Percentiles rank a stretch among this genome's conserved stretches.
These are phyloP conservation scores for Phanerochaete carnosa DNA, from an alignment of 768 basidiomycete genomes.

Conservation along the genomic window DNA sequence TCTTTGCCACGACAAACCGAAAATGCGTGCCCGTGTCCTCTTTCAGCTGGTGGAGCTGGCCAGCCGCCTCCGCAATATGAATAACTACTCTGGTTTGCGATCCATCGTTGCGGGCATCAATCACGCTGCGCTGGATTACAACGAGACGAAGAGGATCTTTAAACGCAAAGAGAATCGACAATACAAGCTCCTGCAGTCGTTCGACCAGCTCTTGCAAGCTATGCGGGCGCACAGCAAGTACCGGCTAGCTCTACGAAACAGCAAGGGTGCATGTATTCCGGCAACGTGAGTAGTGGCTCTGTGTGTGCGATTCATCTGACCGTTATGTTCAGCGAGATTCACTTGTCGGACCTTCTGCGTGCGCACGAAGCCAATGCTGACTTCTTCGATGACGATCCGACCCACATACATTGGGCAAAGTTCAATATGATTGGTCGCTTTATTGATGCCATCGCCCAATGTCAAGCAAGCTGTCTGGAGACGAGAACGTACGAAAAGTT, in stretches of 20 bases:
- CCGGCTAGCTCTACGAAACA: conserved; percentile 80
- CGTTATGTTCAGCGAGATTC: conserved; percentile 65
- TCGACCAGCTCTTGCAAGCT: conserved; percentile 82
- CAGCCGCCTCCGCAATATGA: conserved; percentile 69
- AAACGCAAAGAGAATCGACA: conserved; percentile 61
- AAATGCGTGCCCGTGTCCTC: conserved; percentile 73
- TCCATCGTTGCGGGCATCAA: conserved; percentile 95
- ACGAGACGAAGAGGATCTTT: conserved; percentile 74
- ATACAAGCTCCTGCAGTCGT: conserved; percentile 76
- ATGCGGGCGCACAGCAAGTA: conserved; percentile 87
- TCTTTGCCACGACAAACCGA: conserved; percentile 78
- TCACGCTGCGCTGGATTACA: conserved; percentile 73
- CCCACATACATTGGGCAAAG: conserved; percentile 92
- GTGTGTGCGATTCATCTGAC: conserved; percentile 11
- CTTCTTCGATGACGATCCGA: conserved; percentile 57
- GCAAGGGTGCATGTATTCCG: conserved; percentile 85
- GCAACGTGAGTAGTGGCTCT: conserved; percentile 49
- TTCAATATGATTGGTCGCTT: conserved; percentile 91
- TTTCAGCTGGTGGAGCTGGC: conserved; percentile 90
- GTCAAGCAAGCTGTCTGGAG: conserved; percentile 70
- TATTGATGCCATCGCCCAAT: conserved; percentile 71
- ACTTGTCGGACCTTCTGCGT: conserved; percentile 84
- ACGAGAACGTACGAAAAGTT: conserved; percentile 47
- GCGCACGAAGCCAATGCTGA: conserved; percentile 85
- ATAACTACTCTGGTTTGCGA: conserved; percentile 92